phyloP scores from a whole-genome alignment of 2,329 filamentous ascomycete genomes.

The Cladophialophora bantiana region DNA sequence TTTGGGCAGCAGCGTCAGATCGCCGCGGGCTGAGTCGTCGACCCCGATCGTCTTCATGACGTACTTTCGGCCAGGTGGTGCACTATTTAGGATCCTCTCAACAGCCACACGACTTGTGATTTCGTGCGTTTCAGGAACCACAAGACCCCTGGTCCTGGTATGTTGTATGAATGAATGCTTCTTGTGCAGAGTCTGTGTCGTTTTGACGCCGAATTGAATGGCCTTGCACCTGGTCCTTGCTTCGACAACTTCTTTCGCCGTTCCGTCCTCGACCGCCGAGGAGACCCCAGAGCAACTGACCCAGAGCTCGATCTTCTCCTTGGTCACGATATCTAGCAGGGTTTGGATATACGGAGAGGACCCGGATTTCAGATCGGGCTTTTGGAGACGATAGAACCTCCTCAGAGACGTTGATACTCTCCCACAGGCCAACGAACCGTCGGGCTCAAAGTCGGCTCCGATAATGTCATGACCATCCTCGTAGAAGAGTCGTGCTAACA shows the following conservation, averaged over 20 bases:
- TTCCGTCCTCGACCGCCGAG: conserved; percentile 70
- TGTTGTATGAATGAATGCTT: conserved; percentile 71
- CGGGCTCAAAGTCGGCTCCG: conserved; percentile 69
- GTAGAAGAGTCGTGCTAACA: conserved; percentile 70
- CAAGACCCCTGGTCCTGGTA: conserved; percentile 61
- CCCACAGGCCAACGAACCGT: conserved; percentile 58
- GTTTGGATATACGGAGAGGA: conserved; percentile 61
- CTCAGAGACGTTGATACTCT: conserved; percentile 65
- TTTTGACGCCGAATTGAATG: conserved; percentile 67
- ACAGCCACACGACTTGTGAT: conserved; percentile 63
- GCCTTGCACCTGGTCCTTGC: conserved; percentile 64
- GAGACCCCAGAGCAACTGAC: conserved; percentile 75
- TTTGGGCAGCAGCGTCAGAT: conserved; percentile 71
- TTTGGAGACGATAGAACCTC: conserved; percentile 61
- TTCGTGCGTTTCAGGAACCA: conserved; percentile 59
- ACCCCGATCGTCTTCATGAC: conserved; percentile 72
- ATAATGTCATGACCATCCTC: conserved; percentile 72
- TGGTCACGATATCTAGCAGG: conserved; percentile 65
- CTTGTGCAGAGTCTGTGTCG: conserved; percentile 66
- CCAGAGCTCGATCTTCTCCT: conserved; percentile 73
- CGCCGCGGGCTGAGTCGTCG: conserved; percentile 64
- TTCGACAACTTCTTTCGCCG: conserved; percentile 68
- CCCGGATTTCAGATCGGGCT: conserved; percentile 42
- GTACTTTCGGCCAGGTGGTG: conserved; percentile 56
- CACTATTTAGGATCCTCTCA: conserved; percentile 58